Conservation (phyloP, 176 grass and related monocot species). For the Thalia dealbata region DNA sequence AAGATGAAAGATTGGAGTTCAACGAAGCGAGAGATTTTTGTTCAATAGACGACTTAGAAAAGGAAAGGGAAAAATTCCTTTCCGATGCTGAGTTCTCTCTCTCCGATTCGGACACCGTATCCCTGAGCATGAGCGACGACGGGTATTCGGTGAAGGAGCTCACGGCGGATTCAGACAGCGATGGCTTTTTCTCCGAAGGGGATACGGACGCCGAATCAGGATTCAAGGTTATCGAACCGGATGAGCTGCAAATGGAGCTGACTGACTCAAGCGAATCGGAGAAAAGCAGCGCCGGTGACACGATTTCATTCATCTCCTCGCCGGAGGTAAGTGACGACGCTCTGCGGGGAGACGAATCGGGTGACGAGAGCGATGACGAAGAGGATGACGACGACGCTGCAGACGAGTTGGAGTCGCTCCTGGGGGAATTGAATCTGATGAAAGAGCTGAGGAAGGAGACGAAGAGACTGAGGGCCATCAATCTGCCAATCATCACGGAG, state of each 20-base stretch:
- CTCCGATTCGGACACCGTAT: constrained; percentile 72
- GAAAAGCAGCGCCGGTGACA: background rate
- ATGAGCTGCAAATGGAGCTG: background rate
- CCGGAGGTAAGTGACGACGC: constrained; percentile 4
- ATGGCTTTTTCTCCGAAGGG: constrained; percentile 48
- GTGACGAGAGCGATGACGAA: constrained; percentile 25
- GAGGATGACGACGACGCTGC: constrained; percentile 48
- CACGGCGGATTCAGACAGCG: constrained; percentile 70
- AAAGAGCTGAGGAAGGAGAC: constrained; percentile 88
- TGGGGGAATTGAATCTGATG: constrained; percentile 86
- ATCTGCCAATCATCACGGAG: constrained; percentile 77
- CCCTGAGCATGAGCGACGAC: constrained; percentile 45
- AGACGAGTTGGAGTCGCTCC: constrained; percentile 81
- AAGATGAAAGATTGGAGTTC: background rate
- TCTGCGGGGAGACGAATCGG: constrained; percentile 24
- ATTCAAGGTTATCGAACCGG: no score
- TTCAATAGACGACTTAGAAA: background rate
- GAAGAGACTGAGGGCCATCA: constrained; percentile 51
- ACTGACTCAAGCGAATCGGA: constrained; percentile 11
- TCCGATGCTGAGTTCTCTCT: constrained; percentile 50
- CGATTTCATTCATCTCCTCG: no score
- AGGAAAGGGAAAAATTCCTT: constrained; percentile 28
- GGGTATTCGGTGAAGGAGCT: constrained; percentile 94
- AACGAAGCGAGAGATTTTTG: no score
- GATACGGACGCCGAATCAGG: background rate